These are phyloP conservation scores for Primulina tabacum DNA, from an alignment of 257 asterid genomes.

Conservation along the genomic window DNA sequence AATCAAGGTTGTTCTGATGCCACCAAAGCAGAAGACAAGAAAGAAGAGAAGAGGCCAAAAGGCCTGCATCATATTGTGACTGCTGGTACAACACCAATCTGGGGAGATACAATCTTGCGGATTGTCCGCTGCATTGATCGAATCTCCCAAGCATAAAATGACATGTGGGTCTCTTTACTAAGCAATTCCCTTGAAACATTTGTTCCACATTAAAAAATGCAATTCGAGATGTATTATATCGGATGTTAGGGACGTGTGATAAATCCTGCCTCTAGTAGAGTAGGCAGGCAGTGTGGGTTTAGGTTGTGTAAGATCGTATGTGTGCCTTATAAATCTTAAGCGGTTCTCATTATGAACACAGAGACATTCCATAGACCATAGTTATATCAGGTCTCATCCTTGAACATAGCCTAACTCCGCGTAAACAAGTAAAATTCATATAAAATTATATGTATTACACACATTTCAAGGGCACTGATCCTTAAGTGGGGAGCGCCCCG, in stretches of 20 bases:
- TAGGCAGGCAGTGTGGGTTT: background rate
- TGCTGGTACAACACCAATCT: background rate
- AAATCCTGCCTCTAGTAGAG: no score
- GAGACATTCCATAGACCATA: background rate
- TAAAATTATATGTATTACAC: background rate
- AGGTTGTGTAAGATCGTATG: background rate
- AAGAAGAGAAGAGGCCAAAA: conserved; percentile 71
- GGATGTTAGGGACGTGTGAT: background rate
- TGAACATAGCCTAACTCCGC: background rate
- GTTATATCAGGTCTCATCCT: background rate
- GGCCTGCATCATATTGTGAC: conserved; percentile 42
- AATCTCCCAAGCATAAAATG: background rate
- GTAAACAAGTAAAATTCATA: background rate
- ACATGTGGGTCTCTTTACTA: background rate
- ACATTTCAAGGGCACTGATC: background rate
- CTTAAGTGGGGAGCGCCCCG: background rate
- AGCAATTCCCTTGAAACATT: background rate
- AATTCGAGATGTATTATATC: background rate
- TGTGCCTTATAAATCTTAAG: background rate
- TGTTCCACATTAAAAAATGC: background rate
- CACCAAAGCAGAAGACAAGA: conserved; percentile 52
- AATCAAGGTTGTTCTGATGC: conserved; percentile 67
- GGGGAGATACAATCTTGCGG: background rate
- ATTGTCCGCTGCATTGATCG: background rate
- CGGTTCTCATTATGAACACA: background rate